Evolutionary conservation across 148 eudicot species (phyloP).

Genomic region (Spergularia bocconei): DNA sequence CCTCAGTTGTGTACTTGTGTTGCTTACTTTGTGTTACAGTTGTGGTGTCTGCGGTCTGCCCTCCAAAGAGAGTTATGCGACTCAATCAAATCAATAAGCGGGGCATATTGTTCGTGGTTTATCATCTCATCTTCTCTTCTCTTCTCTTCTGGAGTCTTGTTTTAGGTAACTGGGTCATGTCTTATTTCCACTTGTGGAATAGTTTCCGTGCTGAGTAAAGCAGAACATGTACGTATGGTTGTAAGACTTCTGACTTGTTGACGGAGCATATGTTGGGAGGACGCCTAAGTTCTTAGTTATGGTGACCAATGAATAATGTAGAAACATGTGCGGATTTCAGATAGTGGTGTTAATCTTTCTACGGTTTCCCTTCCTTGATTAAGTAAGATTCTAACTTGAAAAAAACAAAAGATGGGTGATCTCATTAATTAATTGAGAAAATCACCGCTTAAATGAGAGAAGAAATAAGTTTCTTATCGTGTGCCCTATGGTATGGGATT

Average conservation of each 20-base stretch:
- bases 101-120: neutral
- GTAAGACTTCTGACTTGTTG: neutral
- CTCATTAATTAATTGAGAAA: no score
- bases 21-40: neutral
- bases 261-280: neutral
- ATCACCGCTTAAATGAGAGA: no score
- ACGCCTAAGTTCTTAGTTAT: neutral
- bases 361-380: no score
- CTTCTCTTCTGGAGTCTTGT: neutral
- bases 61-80: neutral
- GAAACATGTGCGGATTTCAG: no score
- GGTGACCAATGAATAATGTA: neutral
- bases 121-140: neutral
- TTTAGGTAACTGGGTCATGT: conserved; percentile 1
- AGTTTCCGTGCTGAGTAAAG: neutral
- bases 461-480: no score
- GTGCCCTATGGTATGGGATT: no score
- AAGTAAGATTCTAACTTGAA: no score
- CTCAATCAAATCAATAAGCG: neutral
- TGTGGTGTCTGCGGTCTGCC: conserved; percentile 17
- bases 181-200: conserved; percentile 12
- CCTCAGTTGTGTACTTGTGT: neutral
- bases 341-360: no score
- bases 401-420: no score
- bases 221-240: conserved; percentile 12